Conservation (phyloP, 2,329 filamentous ascomycete species). For the Fusarium vanettenii region DNA sequence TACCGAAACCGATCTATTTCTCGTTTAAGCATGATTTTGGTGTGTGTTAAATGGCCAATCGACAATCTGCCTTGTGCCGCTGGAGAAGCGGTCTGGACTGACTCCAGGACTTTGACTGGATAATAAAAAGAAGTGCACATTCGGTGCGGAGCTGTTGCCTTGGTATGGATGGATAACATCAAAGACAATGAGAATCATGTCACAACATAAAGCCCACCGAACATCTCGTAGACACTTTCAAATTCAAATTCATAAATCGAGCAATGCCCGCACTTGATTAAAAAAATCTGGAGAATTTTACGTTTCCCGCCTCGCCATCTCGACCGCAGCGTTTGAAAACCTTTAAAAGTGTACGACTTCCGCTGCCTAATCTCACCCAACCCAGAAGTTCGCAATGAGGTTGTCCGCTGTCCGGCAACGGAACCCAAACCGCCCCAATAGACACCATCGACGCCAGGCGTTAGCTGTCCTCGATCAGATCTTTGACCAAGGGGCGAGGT, state of each 20-base stretch:
- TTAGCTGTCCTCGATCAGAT: slow-evolving; percentile 15
- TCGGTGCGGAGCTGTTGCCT: slow-evolving; percentile 3
- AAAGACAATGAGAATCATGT: not conserved
- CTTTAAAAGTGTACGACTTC: not conserved
- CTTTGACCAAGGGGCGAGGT: slow-evolving; percentile 18
- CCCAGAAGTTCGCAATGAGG: not conserved
- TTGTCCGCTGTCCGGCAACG: not conserved
- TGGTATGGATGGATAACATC: not conserved
- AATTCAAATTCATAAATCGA: not conserved
- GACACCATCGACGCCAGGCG: slow-evolving; percentile 7
- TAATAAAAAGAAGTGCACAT: slow-evolving; percentile 19
- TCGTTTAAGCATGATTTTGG: not conserved
- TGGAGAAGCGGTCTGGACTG: slow-evolving; percentile 4
- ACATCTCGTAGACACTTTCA: not conserved
- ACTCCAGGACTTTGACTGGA: slow-evolving; percentile 14
- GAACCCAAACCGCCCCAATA: slow-evolving; percentile 2
- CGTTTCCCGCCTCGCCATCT: not conserved
- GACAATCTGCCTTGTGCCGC: slow-evolving; percentile 19
- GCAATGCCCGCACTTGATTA: not conserved
- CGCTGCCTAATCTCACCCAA: not conserved
- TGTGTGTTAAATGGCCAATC: slow-evolving; percentile 3
- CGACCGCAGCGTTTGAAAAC: not conserved
- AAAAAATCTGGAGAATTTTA: not conserved
- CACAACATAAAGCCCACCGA: not conserved
- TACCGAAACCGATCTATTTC: not conserved